Evolutionary conservation across 768 basidiomycete genomes (phyloP).

Genomic region (Sistotremastrum suecicum): DNA sequence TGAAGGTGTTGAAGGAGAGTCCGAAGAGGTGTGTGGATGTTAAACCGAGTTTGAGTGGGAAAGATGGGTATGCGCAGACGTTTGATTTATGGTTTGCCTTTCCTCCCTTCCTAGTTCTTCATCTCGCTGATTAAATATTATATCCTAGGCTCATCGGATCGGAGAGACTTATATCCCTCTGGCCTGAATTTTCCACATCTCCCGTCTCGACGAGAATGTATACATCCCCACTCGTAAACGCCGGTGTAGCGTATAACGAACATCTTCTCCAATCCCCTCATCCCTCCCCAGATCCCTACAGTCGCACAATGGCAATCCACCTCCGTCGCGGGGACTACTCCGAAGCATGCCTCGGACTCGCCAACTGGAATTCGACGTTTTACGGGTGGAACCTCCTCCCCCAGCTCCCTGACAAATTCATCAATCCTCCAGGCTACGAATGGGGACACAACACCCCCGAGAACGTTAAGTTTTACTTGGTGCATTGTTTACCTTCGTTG

Average conservation of each 20-base stretch:
- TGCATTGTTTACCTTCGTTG: no score
- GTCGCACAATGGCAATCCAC: slow-evolving; percentile 35
- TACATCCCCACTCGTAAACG: slow-evolving; percentile 26
- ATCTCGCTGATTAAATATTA: no score
- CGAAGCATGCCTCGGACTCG: slow-evolving; percentile 26
- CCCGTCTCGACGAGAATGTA: slow-evolving; percentile 28
- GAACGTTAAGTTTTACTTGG: no score
- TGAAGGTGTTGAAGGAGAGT: slow-evolving; percentile 22
- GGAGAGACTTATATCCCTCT: slow-evolving; percentile 20
- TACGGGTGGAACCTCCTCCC: slow-evolving; percentile 35
- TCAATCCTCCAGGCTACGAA: slow-evolving; percentile 19
- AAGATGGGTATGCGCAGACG: slow-evolving; percentile 26
- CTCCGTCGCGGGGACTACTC: slow-evolving; percentile 38
- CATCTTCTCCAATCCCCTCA: slow-evolving; percentile 17
- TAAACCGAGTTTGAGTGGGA: slow-evolving; percentile 16
- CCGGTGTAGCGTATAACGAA: slow-evolving; percentile 22
- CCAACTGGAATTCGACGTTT: slow-evolving; percentile 29
- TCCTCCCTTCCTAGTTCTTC: no score
- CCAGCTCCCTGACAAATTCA: slow-evolving; percentile 31
- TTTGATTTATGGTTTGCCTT: slow-evolving; percentile 25
- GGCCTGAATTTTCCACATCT: slow-evolving; percentile 14
- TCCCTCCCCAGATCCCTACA: slow-evolving; percentile 12
- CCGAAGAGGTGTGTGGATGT: slow-evolving; percentile 32
- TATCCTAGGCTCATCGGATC: slow-evolving; percentile 21
- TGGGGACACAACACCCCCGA: slow-evolving; percentile 22